Evolutionary conservation across 257 asterid genomes (phyloP), one percentile per base, ranked within the genome.

Genomic region (Solanum pinnatisectum): DNA sequence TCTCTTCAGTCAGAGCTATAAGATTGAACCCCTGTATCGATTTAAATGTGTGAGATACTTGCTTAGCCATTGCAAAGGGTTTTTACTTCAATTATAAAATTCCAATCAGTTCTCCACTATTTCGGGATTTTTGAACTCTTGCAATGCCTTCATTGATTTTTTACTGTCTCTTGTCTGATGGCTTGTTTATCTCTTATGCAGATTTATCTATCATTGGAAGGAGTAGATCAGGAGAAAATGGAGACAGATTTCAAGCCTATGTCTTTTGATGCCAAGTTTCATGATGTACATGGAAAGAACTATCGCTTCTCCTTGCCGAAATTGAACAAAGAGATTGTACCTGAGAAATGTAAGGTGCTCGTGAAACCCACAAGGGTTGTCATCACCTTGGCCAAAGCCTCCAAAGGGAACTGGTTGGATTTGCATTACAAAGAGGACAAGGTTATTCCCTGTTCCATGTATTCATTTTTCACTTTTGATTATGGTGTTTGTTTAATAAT

Each of bases 341-440:
- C 99, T 0, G 98, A 93, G 90, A 95, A 93, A 89, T 96, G 98
- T 87, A 94, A 94, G 90, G 85, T 95, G 81, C 18, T 95, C 18
- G 98, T 95, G 89, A 96, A 95, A 91, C 97, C 98, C 8, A 91
- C 93, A 71, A 92, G 98, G 89, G 97, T 95, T 73, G 90, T 95
- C 49, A 89, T 95, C 87, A 92, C 93, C 42, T 89, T 96, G 86
- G 90, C 78, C 78, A 96, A 96, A 91, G 96, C 96, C 83, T 87
- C 97, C 8, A 94, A 92, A 23, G 98, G 97, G 5, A 94, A 91
- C 89, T 95, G 99, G 99, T 88, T 92, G 93, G 98, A 96, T 91
- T 88, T 95, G 93, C 95, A 95, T 93, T 93, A 88, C 93, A 96
- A 96, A 88, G 99, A 95, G 87, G 99, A 96, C 65, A 95, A 93